Evolutionary conservation across 1,139 yeast species (phyloP), one percentile per base, ranked within the genome.

Genomic region (Diutina ranongensis): DNA sequence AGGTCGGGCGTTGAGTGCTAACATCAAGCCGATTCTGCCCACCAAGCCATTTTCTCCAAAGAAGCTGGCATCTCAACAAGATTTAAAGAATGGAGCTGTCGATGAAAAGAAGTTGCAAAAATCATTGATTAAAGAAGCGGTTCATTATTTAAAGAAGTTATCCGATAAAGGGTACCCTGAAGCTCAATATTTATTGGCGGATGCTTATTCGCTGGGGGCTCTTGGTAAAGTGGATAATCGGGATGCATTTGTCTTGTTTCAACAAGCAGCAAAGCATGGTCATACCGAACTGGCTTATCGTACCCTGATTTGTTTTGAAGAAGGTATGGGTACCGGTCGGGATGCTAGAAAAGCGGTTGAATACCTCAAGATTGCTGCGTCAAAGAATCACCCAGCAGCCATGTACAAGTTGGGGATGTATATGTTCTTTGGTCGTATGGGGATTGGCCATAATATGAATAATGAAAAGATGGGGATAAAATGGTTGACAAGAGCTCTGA

Each of bases 371-470:
- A 82, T 82, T 61, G 95, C 97, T 0, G 95, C 97, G 0, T 74
- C 89, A 27, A 83, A 83, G 57, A 86, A 86, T 57, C 98, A 92
- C 60, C 88, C 97, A 0, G 92, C 95, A 13, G 96, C 97, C 4
- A 87, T 89, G 95, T 83, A 83, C 64, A 84, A 89, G 57, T 70
- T 88, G 51, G 97, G 97, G 5, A 71, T 86, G 45, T 88, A 89
- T 52, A 83, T 88, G 36, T 92, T 83, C 60, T 78, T 86, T 57
- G 80, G 87, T 9, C 72, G 85, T 53, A 81, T 89, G 89, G 97
- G 97, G 1, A 61, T 89, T 45, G 70, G 83, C 4, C 74, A 75
- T 51, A 80, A 78, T 54, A 68, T 78, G 22, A 78, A 74, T 49
- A 81, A 86, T 22, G 84, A 88, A 55, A 86, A 83, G 57, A 78